Evolutionary conservation across 1,284 basidiomycete genomes (phyloP).

Genomic region (Xanthoconium separans): DNA sequence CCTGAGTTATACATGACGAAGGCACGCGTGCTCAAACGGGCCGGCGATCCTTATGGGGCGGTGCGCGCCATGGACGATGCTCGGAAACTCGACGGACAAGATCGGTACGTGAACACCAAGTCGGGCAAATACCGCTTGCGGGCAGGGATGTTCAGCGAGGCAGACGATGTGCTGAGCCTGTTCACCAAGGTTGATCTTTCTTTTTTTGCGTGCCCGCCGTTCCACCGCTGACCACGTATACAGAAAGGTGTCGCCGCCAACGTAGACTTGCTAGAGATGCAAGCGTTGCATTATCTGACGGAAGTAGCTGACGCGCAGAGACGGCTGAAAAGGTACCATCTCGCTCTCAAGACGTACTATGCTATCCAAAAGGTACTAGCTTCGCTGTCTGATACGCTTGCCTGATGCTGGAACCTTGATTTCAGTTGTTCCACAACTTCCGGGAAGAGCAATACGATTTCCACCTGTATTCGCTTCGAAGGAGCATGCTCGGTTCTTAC

Average conservation of each 20-base stretch:
- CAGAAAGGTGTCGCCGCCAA: slow-evolving; percentile 86
- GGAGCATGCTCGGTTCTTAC: slow-evolving; percentile 87
- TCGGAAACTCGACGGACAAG: slow-evolving; percentile 87
- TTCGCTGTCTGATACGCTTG: slow-evolving; percentile 10
- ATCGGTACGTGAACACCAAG: slow-evolving; percentile 95
- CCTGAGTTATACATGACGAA: slow-evolving; percentile 89
- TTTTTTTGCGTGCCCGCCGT: neutral
- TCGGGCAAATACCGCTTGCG: slow-evolving; percentile 89
- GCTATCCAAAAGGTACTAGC: slow-evolving; percentile 67
- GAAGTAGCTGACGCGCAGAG: slow-evolving; percentile 81
- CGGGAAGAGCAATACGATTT: slow-evolving; percentile 99
- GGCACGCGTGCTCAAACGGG: slow-evolving; percentile 85
- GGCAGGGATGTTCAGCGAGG: slow-evolving; percentile 77
- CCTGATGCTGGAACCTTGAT: slow-evolving; percentile 4
- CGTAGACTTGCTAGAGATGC: slow-evolving; percentile 93
- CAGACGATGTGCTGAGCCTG: slow-evolving; percentile 69
- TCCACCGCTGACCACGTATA: slow-evolving; percentile 5
- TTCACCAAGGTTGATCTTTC: slow-evolving; percentile 77
- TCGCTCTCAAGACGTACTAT: slow-evolving; percentile 87
- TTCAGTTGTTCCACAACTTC: slow-evolving; percentile 79
- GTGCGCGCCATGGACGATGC: slow-evolving; percentile 82
- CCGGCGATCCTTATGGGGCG: slow-evolving; percentile 80
- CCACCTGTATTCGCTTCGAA: slow-evolving; percentile 92
- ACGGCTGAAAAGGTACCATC: slow-evolving; percentile 65
- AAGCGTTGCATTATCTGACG: slow-evolving; percentile 84